Base-by-base conservation (phyloP, 164 flowering plant genomes). In the Warburgia ugandensis region DNA sequence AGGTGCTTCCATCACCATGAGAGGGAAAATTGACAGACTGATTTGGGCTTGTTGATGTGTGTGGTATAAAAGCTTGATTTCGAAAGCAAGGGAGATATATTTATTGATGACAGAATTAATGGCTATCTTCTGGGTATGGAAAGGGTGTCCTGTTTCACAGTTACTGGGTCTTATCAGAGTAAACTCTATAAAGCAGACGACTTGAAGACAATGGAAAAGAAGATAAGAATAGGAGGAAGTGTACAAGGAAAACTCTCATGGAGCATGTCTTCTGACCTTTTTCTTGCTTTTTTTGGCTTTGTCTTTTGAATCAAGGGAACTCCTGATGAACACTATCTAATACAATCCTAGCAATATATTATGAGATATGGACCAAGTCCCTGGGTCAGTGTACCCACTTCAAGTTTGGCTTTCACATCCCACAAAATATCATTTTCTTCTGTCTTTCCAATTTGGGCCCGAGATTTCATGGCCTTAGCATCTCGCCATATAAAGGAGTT, bases 1-100 rank as follows among this genome's bases (percentile, higher is more conserved):
- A 26, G 12, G 29, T 14, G 52, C 29, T 52, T 70, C 77, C 80
- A 76, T 76, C 4, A 29, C 14, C 6, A 22, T 21, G 6, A 43
- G 46, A 3, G 13, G 28, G 23, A 43, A 1, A 13, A 43, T 11
- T n/a, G n/a, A n/a, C n/a, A n/a, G n/a, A n/a, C n/a, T n/a, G n/a
- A n/a, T n/a, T 17, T 41, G 45, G 45, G n/a, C n/a, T n/a, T n/a
- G n/a, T n/a, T n/a, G n/a, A n/a, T n/a, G n/a, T n/a, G n/a, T n/a
- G n/a, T n/a, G n/a, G n/a, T n/a, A n/a, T n/a, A n/a, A n/a, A n/a
- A n/a, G n/a, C 11, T 35, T 12, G 54, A 25, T 50, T 53, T 49
- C 33, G 63, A 33, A 35, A 49, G 46, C 37, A 39, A 59, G 45
- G 48, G 45, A 39, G 51, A 23, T 29, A 37, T 47, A 33, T 40